phyloP scores from a whole-genome alignment of 768 basidiomycete species.

The Amylocystis lapponica region DNA sequence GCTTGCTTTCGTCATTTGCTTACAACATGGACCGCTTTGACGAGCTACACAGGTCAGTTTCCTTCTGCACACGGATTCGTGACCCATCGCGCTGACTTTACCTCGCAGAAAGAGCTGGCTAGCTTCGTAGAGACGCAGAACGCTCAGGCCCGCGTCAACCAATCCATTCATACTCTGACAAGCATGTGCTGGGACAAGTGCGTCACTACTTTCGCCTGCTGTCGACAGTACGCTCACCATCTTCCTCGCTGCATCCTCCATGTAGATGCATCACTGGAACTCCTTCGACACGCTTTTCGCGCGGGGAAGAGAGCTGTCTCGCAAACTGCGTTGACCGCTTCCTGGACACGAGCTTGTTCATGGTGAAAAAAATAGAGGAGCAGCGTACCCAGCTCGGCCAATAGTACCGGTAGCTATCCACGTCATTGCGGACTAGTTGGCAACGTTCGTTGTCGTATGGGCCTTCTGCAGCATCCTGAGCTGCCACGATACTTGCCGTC shows the following conservation, averaged over 20 bases:
- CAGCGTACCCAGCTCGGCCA: constrained; percentile 37
- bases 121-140: constrained; percentile 80
- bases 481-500: no score
- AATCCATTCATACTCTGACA: constrained; percentile 72
- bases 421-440: neutral
- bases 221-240: neutral
- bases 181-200: constrained; percentile 92
- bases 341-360: constrained; percentile 77
- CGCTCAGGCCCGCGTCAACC: constrained; percentile 65
- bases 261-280: constrained; percentile 75
- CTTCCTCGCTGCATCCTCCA: constrained; percentile 2
- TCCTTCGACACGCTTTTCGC: constrained; percentile 72
- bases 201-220: constrained; percentile 23
- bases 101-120: constrained; percentile 70
- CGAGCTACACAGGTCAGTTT: constrained; percentile 64
- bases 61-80: neutral
- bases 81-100: constrained; percentile 6
- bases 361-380: constrained; percentile 60
- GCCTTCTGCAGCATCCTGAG: no score
- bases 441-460: no score
- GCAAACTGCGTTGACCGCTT: constrained; percentile 90
- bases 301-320: constrained; percentile 76
- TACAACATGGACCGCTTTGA: constrained; percentile 57
- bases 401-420: neutral
- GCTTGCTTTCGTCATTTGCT: no score